phyloP scores from a whole-genome alignment of 208 protist genomes.

The Leishmania tropica region DNA sequence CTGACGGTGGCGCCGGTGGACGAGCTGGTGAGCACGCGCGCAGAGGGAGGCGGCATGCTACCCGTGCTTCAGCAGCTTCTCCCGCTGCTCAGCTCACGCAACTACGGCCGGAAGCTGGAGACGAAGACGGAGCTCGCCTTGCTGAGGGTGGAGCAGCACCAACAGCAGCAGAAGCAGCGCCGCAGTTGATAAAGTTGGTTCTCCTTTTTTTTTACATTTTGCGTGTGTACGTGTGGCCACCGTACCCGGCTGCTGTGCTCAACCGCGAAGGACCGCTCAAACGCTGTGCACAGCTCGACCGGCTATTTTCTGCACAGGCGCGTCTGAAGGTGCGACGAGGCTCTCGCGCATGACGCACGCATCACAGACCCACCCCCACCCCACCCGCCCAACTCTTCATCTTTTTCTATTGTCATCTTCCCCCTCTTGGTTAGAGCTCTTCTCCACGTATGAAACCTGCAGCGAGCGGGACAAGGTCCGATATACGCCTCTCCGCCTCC shows the following conservation, averaged over 20 bases:
- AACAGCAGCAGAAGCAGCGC: conserved; percentile 23
- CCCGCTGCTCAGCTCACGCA: conserved; percentile 45
- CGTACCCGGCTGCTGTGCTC: not conserved
- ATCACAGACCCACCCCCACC: not conserved
- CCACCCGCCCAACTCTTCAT: not conserved
- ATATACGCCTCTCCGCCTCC: not conserved
- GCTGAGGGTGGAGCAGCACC: conserved; percentile 39
- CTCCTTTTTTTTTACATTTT: not conserved
- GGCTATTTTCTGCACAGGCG: not conserved
- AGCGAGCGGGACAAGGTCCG: not conserved
- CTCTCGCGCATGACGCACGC: not conserved
- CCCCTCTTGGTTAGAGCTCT: not conserved
- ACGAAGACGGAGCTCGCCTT: conserved; percentile 57
- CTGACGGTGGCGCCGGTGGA: conserved; percentile 79
- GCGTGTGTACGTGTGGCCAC: not conserved
- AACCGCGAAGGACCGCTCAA: not conserved
- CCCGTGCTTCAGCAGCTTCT: conserved; percentile 40
- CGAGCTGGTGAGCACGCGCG: conserved; percentile 36
- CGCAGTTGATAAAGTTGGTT: not conserved
- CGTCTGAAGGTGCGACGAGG: not conserved
- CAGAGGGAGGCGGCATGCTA: conserved; percentile 38
- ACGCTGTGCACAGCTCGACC: not conserved
- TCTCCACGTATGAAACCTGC: not conserved
- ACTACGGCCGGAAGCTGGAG: conserved; percentile 71
- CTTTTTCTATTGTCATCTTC: not conserved